phyloP scores from a whole-genome alignment of 2,329 filamentous ascomycete species.

The Capronia coronata region DNA sequence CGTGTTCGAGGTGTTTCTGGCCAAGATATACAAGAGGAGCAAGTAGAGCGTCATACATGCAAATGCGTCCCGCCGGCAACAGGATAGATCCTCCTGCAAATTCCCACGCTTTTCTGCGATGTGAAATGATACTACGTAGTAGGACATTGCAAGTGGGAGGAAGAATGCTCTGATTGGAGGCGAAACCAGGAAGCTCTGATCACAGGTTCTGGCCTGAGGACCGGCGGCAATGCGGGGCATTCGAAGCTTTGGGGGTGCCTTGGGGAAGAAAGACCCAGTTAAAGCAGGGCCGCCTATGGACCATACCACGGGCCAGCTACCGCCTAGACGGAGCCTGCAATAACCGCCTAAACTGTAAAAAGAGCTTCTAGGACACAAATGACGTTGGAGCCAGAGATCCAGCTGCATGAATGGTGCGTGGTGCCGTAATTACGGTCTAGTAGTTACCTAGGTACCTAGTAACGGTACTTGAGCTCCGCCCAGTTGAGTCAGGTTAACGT shows the following conservation, averaged over 20 bases:
- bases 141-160: background rate
- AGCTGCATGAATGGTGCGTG: background rate
- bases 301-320: background rate
- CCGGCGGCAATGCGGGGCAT: background rate
- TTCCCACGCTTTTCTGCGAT: background rate
- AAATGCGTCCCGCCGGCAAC: background rate
- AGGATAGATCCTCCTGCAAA: background rate
- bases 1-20: conserved; percentile 81
- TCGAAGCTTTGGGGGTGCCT: background rate
- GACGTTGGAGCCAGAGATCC: background rate
- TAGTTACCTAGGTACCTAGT: background rate
- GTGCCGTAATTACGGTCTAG: background rate
- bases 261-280: background rate
- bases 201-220: background rate
- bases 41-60: conserved; percentile 53
- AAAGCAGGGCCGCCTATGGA: background rate
- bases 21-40: conserved; percentile 97
- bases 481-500: too few relatives aligned
- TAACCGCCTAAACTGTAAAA: background rate
- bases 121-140: too few relatives aligned
- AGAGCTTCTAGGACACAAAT: background rate
- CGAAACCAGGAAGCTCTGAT: background rate
- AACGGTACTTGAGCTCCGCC: too few relatives aligned
- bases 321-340: background rate
- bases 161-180: background rate